Percentiles rank a stretch among this genome's conserved stretches.
phyloP scores from a whole-genome alignment of 2,329 filamentous ascomycete species.

The Aspergillus piperis region DNA sequence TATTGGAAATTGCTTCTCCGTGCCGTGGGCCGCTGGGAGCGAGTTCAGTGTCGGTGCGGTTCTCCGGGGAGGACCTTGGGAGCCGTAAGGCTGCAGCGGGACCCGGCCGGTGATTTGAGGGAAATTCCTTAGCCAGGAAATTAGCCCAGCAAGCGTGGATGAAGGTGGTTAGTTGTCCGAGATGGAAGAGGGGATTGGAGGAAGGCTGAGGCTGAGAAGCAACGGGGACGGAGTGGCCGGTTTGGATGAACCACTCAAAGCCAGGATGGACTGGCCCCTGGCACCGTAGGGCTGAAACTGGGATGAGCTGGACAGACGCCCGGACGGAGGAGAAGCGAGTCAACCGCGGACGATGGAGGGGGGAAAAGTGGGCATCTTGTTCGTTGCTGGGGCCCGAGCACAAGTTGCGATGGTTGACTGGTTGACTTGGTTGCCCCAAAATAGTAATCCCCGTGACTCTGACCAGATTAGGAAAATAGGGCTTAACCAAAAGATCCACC shows the following conservation, averaged over 20 bases:
- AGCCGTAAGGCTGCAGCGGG: slow-evolving; percentile 1
- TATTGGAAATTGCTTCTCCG: background rate
- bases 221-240: background rate
- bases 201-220: background rate
- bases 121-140: background rate
- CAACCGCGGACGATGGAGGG: background rate
- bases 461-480: no score
- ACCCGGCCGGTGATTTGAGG: background rate
- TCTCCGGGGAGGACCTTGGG: slow-evolving; percentile 3
- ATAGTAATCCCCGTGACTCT: no score
- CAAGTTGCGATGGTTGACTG: no score
- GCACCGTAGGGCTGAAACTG: slow-evolving; percentile 4
- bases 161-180: background rate
- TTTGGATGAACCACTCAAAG: background rate
- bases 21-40: background rate
- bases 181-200: background rate
- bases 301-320: background rate
- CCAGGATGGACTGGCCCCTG: background rate
- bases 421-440: no score
- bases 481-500: no score
- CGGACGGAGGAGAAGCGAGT: background rate
- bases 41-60: background rate
- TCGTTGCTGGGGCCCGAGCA: no score
- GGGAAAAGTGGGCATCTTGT: no score
- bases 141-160: background rate